These are phyloP conservation scores for Solanum dulcamara DNA, from an alignment of 257 asterid species.

Conservation along the genomic window DNA sequence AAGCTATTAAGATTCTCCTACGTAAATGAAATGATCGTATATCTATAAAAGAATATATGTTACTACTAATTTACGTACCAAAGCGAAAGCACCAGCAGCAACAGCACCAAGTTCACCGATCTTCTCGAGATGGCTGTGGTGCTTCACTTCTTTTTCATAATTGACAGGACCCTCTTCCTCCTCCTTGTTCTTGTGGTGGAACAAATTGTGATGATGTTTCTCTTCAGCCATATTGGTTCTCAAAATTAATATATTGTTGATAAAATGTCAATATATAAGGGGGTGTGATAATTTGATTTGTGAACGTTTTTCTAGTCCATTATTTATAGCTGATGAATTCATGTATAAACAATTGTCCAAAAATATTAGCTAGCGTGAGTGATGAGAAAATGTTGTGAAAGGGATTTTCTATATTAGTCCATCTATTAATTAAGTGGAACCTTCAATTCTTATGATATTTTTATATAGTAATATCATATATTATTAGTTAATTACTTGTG, in stretches of 20 bases:
- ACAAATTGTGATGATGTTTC: conserved; percentile 30
- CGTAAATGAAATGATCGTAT: too few species aligned
- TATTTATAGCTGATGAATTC: background rate
- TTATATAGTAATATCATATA: background rate
- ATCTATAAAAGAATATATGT: too few species aligned
- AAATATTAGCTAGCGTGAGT: background rate
- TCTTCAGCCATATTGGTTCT: conserved; percentile 15
- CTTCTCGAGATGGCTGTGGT: conserved; percentile 13
- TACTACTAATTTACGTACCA: background rate
- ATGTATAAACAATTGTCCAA: background rate
- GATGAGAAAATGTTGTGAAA: background rate
- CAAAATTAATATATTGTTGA: background rate
- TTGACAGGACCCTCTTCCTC: conserved; percentile 6
- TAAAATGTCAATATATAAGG: background rate
- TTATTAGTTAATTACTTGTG: background rate
- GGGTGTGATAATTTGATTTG: background rate
- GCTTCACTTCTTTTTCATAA: conserved; percentile 13
- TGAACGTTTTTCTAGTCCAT: background rate
- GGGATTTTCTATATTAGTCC: background rate
- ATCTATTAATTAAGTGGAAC: background rate
- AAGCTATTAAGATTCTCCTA: too few species aligned
- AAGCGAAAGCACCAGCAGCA: conserved; percentile 20
- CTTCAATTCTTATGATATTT: background rate
- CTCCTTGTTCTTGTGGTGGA: conserved; percentile 18
- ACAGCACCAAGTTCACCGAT: conserved; percentile 4